Evolutionary conservation across 371 early-diverging fungal genomes (phyloP), one percentile per base, ranked within the genome.

Genomic region (Rhizopus arrhizus): DNA sequence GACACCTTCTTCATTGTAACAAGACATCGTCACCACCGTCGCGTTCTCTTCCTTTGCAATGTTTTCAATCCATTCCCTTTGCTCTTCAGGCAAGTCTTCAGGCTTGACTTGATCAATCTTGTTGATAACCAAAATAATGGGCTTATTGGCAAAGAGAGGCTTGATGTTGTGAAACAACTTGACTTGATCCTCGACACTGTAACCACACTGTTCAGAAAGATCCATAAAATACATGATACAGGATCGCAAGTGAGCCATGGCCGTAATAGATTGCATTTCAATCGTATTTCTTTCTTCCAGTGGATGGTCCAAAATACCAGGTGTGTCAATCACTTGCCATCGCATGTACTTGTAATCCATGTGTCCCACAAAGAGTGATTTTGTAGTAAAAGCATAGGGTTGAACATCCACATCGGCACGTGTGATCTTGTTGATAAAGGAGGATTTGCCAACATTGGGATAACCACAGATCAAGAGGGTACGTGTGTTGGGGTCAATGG

Each of bases 241-340:
- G 12, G 99, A 92, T 65, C 99, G 87, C 74, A 99, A 81, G 75
- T 99, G 99, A 16, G 99, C 99, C 65, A 99, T 87, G 38, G 99
- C 99, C 9, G 99, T 99, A 68, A 99, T 97, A 54, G 97, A 96
- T 79, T 99, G 99, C 99, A 99, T 99, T 83, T 99, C 99, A 72
- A 99, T 99, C 28, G 99, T 99, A 83, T 99, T 99, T 70, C 98
- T 91, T 69, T 99, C 94, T 83, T 99, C 99, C 49, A 99, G 85
- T 32, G 99, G 97, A 74, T 99, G 99, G 82, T 99, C 99, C 59
- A 99, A 84, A 72, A 99, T 97, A 68, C 99, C 99, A 8, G 99
- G 99, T 13, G 99, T 99, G 78, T 99, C 99, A 62, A 99, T 98
- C n/a, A 97, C 91, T 82, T 99, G 99, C 99, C 99, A 99, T 75